Evolutionary conservation across 371 early-diverging fungal genomes (phyloP).

Genomic region (Dichotomocladium elegans): DNA sequence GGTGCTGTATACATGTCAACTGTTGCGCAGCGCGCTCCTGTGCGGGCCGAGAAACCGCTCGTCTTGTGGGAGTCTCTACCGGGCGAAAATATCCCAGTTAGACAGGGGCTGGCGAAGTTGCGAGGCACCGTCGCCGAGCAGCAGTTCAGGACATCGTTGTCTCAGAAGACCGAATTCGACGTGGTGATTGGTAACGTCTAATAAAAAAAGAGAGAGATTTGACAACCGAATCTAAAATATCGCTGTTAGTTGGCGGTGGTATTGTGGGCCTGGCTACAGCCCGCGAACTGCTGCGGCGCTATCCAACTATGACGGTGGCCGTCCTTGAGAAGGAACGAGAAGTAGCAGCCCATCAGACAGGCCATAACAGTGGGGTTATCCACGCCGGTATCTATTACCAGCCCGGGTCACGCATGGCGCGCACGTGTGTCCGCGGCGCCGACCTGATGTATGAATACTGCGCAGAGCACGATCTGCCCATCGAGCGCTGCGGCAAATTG

Average conservation of each 20-base stretch:
- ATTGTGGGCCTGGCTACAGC: constrained; percentile 47
- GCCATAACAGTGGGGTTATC: constrained; percentile 49
- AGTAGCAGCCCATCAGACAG: constrained; percentile 49
- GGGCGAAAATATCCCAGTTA: constrained; percentile 43
- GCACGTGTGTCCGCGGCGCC: constrained; percentile 44
- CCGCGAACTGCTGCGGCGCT: constrained; percentile 41
- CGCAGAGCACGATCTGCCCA: constrained; percentile 41
- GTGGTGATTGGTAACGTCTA: constrained; percentile 36
- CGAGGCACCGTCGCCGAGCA: constrained; percentile 43
- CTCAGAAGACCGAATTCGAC: constrained; percentile 44
- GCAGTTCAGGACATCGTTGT: constrained; percentile 35
- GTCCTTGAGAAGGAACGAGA: constrained; percentile 49
- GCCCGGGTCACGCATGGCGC: constrained; percentile 48
- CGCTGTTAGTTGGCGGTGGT: constrained; percentile 15
- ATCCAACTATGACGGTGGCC: constrained; percentile 43
- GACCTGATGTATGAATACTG: constrained; percentile 51
- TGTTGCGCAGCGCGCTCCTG: constrained; percentile 16
- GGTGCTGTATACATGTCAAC: constrained; percentile 24
- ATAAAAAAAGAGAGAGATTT: not conserved
- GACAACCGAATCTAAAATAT: not conserved
- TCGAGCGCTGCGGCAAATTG: constrained; percentile 46
- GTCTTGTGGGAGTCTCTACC: constrained; percentile 40
- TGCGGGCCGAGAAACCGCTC: constrained; percentile 33
- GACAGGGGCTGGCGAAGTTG: constrained; percentile 39
- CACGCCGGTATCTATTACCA: constrained; percentile 50